phyloP scores from a whole-genome alignment of 495 filamentous ascomycete genomes.

The Xanthoparmelia taractica region DNA sequence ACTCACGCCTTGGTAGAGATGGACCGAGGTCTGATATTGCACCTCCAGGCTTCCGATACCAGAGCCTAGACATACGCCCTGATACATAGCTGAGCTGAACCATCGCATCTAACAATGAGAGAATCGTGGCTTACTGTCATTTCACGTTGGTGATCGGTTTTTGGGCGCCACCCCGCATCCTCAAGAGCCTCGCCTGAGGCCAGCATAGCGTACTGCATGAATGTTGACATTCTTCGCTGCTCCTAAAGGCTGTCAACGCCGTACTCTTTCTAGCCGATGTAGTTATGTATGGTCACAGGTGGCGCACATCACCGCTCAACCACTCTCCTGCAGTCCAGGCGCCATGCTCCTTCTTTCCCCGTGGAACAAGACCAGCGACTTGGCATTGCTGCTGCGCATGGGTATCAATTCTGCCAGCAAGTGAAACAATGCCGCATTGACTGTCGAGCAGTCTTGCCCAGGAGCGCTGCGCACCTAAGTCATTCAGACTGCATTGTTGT shows the following conservation, averaged over 20 bases:
- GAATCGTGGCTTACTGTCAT: slow-evolving; percentile 45
- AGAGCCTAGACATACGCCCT: slow-evolving; percentile 89
- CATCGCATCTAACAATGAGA: not conserved
- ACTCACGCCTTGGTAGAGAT: slow-evolving; percentile 63
- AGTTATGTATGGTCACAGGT: not conserved
- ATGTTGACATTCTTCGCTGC: slow-evolving; percentile 79
- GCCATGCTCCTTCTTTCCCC: slow-evolving; percentile 47
- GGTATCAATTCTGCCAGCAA: slow-evolving; percentile 47
- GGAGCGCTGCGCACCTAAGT: slow-evolving; percentile 57
- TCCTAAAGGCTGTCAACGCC: slow-evolving; percentile 40
- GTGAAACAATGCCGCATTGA: slow-evolving; percentile 70
- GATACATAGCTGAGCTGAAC: not conserved
- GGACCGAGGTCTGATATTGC: slow-evolving; percentile 71
- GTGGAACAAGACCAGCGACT: slow-evolving; percentile 75
- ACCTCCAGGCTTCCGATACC: slow-evolving; percentile 93
- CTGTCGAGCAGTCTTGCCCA: slow-evolving; percentile 77
- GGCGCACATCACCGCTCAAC: slow-evolving; percentile 51
- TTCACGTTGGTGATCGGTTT: slow-evolving; percentile 52
- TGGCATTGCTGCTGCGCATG: slow-evolving; percentile 70
- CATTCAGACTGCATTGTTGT: slow-evolving; percentile 1
- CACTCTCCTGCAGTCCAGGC: slow-evolving; percentile 71
- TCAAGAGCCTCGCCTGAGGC: slow-evolving; percentile 78
- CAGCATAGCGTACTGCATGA: slow-evolving; percentile 84
- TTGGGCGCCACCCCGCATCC: slow-evolving; percentile 75
- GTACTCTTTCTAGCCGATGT: not conserved